Conservation (phyloP, 2,329 filamentous ascomycete genomes). For the Colletotrichum kahawae region DNA sequence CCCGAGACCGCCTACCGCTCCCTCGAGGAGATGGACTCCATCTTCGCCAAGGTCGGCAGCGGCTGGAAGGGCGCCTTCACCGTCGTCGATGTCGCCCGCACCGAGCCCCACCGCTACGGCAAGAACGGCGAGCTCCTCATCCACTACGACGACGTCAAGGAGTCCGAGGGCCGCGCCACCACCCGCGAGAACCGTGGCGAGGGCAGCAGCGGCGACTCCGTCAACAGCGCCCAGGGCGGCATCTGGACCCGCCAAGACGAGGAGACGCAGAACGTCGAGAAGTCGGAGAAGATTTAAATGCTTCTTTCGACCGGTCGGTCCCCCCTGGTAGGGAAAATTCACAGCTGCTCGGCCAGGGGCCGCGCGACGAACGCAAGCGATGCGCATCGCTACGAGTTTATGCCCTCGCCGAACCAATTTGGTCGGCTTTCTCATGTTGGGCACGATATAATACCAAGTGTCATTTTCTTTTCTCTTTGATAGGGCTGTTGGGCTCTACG, state of each 20-base stretch:
- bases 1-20: constrained; percentile 69
- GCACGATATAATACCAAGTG: not conserved
- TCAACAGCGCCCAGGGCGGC: constrained; percentile 6
- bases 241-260: constrained; percentile 18
- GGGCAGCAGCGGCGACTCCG: constrained; percentile 11
- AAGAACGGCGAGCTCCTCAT: constrained; percentile 64
- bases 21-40: constrained; percentile 70
- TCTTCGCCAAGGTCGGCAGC: constrained; percentile 60
- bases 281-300: constrained; percentile 5
- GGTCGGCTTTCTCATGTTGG: not conserved
- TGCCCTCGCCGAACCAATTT: not conserved
- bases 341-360: not conserved
- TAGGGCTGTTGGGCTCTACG: not conserved
- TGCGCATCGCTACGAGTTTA: constrained; percentile 13
- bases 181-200: constrained; percentile 19
- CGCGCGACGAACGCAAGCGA: not conserved
- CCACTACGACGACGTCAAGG: constrained; percentile 45
- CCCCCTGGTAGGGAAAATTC: not conserved
- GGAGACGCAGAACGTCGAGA: constrained; percentile 16
- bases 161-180: constrained; percentile 30
- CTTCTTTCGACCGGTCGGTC: not conserved
- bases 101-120: constrained; percentile 61
- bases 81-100: constrained; percentile 40
- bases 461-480: constrained; percentile 2
- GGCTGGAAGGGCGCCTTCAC: constrained; percentile 40